Conservation (phyloP, 1,284 basidiomycete species). For the Cryptococcus sp. region DNA sequence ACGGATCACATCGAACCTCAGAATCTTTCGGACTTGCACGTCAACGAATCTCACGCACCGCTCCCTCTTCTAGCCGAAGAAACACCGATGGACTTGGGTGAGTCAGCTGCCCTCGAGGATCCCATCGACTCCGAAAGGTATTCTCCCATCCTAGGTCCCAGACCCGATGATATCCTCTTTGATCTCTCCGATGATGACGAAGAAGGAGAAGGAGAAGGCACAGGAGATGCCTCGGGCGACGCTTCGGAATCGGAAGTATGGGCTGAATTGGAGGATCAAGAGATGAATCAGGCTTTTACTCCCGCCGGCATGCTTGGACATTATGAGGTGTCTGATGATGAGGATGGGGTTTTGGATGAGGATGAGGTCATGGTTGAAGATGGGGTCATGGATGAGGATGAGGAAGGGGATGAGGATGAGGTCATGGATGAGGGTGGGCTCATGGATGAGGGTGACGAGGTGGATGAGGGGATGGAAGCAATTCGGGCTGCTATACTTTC, state of each 20-base stretch:
- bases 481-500: neutral
- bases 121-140: no score
- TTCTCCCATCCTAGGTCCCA: no score
- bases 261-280: slow-evolving; percentile 3
- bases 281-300: neutral
- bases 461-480: no score
- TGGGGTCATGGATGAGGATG: neutral
- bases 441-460: no score
- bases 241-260: slow-evolving; percentile 3
- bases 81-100: neutral
- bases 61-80: no score
- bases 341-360: neutral
- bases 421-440: neutral
- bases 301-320: slow-evolving; percentile 2
- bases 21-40: slow-evolving; percentile 1
- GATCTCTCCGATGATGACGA: neutral
- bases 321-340: slow-evolving; percentile 1
- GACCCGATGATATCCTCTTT: neutral
- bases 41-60: neutral
- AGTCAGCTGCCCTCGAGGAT: no score
- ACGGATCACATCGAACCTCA: neutral
- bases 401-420: neutral
- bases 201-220: neutral
- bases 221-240: neutral
- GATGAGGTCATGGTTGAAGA: neutral